Evolutionary conservation across 2,329 filamentous ascomycete species (phyloP).

Genomic region (Amphichorda felina): DNA sequence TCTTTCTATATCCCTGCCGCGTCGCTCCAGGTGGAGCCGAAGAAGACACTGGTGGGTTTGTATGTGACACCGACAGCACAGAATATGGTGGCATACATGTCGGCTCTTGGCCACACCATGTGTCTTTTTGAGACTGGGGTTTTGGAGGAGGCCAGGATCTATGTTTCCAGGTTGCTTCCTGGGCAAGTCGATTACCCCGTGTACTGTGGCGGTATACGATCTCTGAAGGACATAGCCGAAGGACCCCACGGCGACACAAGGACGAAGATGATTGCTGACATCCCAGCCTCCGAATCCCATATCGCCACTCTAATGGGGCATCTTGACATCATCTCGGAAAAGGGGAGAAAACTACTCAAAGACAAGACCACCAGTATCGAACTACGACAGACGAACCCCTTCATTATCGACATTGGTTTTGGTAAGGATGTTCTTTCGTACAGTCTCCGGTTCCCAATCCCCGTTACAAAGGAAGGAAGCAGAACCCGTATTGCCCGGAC

Average conservation of each 20-base stretch:
- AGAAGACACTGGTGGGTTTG: slow-evolving; percentile 18
- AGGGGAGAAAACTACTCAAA: slow-evolving; percentile 22
- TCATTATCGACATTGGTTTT: slow-evolving; percentile 27
- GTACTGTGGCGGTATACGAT: slow-evolving; percentile 10
- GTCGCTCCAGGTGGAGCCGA: slow-evolving; percentile 19
- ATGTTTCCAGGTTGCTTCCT: slow-evolving; percentile 23
- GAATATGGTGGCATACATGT: slow-evolving; percentile 11
- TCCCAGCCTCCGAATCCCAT: slow-evolving; percentile 14
- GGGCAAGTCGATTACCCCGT: slow-evolving; percentile 17
- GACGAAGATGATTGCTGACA: slow-evolving; percentile 15
- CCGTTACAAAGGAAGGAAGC: slow-evolving; percentile 20
- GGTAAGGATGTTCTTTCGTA: slow-evolving; percentile 16
- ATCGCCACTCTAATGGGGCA: slow-evolving; percentile 25
- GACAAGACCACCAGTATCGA: slow-evolving; percentile 24
- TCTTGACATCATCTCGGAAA: slow-evolving; percentile 21
- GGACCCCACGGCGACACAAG: slow-evolving; percentile 9
- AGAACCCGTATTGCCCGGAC: slow-evolving; percentile 29
- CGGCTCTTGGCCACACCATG: slow-evolving; percentile 13
- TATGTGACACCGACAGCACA: slow-evolving; percentile 13
- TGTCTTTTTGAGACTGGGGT: slow-evolving; percentile 19
- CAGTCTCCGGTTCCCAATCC: slow-evolving; percentile 25
- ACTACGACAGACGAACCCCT: slow-evolving; percentile 24
- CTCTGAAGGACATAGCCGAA: slow-evolving; percentile 8
- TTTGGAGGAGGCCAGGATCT: slow-evolving; percentile 15
- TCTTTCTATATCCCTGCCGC: slow-evolving; percentile 27